Base-by-base conservation (phyloP, 371 early-diverging fungal species). In the Coemansia sp. region DNA sequence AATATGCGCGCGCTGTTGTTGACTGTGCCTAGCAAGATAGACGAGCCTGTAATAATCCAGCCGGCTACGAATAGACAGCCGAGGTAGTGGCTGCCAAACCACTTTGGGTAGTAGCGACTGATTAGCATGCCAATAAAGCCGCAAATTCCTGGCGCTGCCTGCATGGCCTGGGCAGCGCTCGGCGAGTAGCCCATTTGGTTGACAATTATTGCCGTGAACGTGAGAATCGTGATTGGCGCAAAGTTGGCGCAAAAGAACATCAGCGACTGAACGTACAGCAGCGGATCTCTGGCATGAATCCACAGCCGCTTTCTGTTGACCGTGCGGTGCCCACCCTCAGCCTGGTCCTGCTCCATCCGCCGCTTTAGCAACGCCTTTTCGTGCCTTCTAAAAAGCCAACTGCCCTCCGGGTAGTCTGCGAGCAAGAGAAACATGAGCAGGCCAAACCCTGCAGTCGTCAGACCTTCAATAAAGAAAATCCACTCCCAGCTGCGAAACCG, bases 161-260 rank as follows among this genome's bases (percentile, higher is more conserved):
- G 66, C 78, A 78, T 57, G 10, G 72, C 69, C 61, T 71, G 77
- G 11, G 78, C 62, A 7, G 59, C 64, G 5, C 65, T 31, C 42
- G 78, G 45, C 11, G 77, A 79, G 72, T 77, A 89, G 1, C 90
- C 89, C 77, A 88, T 81, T 14, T 83, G 80, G 31, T 79, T 78
- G 66, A 91, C 86, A 49, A 91, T 87, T 52, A 88, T 88, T 1
- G 92, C 88, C 51, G 89, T 67, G 66, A 88, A 92, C 31, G 86
- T 83, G 71, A 86, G 84, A n/a, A 87, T 81, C 2, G 88, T 88
- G 8, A 82, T 85, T 11, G 86, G 76, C 53, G 86, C 85, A 57
- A 79, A 67, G 38, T 68, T 61, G 2, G 63, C 64, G 40, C 63
- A 53, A 43, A 61, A 64, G 31, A 66, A 55, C 34, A 69, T 53